A percentile compares a stretch with the other conserved stretches of the same genome.
Evolutionary conservation across 1,284 basidiomycete species (phyloP).

Genomic region (Lignosus rhinocerotis): DNA sequence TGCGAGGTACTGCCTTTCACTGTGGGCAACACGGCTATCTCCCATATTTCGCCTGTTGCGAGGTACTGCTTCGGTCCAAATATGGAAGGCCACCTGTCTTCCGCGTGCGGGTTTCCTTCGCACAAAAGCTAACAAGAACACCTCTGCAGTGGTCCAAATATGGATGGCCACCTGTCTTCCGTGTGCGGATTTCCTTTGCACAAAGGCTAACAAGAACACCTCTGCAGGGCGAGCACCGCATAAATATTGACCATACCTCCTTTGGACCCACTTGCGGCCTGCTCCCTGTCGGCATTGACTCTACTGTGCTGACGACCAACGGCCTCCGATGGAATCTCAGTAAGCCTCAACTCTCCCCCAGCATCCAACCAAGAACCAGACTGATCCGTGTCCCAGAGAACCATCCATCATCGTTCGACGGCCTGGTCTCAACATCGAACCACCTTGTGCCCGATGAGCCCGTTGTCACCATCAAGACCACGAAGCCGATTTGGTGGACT

Average conservation of each 20-base stretch:
- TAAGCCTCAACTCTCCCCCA: slow-evolving; percentile 36
- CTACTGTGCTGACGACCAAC: slow-evolving; percentile 74
- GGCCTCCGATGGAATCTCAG: slow-evolving; percentile 93
- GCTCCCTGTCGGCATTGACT: slow-evolving; percentile 83
- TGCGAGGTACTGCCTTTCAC: background rate
- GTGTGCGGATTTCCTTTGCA: too few species aligned
- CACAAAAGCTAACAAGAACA: too few species aligned
- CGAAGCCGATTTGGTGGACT: slow-evolving; percentile 84
- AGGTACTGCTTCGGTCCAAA: too few species aligned
- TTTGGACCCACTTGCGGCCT: slow-evolving; percentile 92
- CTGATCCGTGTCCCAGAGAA: slow-evolving; percentile 41
- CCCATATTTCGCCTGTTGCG: too few species aligned
- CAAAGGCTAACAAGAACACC: background rate
- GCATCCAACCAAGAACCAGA: background rate
- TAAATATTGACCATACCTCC: slow-evolving; percentile 70
- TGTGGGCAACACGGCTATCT: too few species aligned
- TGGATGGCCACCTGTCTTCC: too few species aligned
- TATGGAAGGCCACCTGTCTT: too few species aligned
- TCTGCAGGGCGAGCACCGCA: slow-evolving; percentile 76
- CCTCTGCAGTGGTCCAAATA: too few species aligned
- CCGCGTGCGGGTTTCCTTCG: too few species aligned
- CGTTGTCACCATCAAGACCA: slow-evolving; percentile 72
- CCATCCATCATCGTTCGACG: slow-evolving; percentile 73
- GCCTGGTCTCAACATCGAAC: slow-evolving; percentile 89
- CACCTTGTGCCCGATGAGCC: slow-evolving; percentile 70